Evolutionary conservation across 805 yeast species (phyloP).

Genomic region (Saturnispora ahearnii): DNA sequence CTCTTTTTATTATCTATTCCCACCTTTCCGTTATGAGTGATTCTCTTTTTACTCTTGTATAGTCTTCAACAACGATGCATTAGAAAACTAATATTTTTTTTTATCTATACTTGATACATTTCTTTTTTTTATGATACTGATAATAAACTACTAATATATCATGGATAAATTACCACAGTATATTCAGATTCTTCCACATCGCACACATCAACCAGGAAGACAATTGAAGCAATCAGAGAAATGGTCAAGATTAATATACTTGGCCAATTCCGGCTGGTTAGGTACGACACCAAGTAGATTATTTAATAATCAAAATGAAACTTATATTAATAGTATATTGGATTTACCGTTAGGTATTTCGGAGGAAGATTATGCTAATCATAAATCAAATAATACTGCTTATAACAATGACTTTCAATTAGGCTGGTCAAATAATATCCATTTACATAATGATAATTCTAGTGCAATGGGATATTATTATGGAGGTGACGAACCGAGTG

Average conservation of each 20-base stretch:
- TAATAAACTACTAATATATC: background rate
- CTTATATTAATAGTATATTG: constrained; percentile 1
- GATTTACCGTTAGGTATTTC: constrained; percentile 1
- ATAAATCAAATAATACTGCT: background rate
- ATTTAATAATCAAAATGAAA: constrained; percentile 1
- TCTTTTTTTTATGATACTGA: background rate
- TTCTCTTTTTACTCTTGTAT: constrained; percentile 1
- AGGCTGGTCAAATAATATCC: constrained; percentile 1
- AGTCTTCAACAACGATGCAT: constrained; percentile 4
- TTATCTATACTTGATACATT: background rate
- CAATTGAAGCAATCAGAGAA: background rate
- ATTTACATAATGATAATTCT: background rate
- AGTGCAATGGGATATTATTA: constrained; percentile 6
- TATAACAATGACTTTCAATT: background rate
- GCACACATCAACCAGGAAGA: background rate
- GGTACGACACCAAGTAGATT: constrained; percentile 5
- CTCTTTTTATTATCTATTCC: constrained; percentile 1
- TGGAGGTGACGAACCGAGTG: constrained; percentile 7
- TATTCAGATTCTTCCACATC: background rate
- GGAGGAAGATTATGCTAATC: background rate
- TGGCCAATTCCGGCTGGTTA: constrained; percentile 8
- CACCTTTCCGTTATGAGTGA: background rate
- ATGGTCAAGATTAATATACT: background rate
- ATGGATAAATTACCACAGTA: background rate
- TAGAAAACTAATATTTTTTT: background rate